Evolutionary conservation across 306 rosid species (phyloP), one percentile per base, ranked within the genome.

Genomic region (Cucurbita moschata): DNA sequence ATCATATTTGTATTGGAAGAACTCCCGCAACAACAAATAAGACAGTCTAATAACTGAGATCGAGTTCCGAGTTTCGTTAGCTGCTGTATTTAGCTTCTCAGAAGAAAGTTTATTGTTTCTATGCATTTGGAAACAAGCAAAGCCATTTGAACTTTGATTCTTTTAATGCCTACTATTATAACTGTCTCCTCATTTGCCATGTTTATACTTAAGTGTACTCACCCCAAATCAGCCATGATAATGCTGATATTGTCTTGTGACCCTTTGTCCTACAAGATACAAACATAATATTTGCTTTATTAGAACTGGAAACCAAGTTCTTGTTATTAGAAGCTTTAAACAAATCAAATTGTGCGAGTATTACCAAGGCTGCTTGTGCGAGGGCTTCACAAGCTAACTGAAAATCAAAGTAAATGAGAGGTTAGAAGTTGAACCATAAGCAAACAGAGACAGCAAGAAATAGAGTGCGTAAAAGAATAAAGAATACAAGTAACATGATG

Each of bases 171-270:
- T 46, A 43, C 3, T 14, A 38, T 11, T 67, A 12, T 67, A 12
- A 13, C 14, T n/a, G 30, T 40, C 52, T 37, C n/a, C 71, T 10
- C 26, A 10, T 65, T 1, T 8, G n/a, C 18, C n/a, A 65, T 64
- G 18, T 1, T 52, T 2, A n/a, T 42, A 69, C 2, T 68, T 4
- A 7, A 49, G 14, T 14, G 35, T 6, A 26, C 88, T 53, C 86
- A 95, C 99, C 99, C 96, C 35, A 95, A 81, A 84, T 95, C 99
- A 4, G 96, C 99, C 78, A 95, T 85, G 75, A 89, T 79, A 59
- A 95, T 89, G 86, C 99, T 95, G 81, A 95, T 80, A 76, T 95
- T 95, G 81, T 95, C 99, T 85, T 95, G 96, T 42, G 99, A 85
- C 47, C 85, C 83, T 8, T 73, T 87, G 68, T 91, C 91, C 99